A percentile compares a stretch with the other conserved stretches of the same genome.
Evolutionary conservation across 2,329 filamentous ascomycete genomes (phyloP).

Genomic region (Sclerotinia subarctica): DNA sequence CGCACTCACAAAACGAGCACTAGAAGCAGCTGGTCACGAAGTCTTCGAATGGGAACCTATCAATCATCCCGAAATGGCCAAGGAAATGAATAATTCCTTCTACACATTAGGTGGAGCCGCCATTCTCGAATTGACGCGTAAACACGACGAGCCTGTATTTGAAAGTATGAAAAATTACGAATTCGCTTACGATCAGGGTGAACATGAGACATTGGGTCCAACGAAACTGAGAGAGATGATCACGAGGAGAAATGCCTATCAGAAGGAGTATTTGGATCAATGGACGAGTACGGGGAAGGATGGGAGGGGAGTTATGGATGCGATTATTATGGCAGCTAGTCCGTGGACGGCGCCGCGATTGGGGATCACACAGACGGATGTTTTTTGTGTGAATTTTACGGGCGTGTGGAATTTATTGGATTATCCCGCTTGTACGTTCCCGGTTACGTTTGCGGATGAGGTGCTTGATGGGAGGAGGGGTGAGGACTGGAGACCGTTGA

Average conservation of each 20-base stretch:
- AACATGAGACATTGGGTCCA: constrained; percentile 33
- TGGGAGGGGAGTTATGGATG: constrained; percentile 36
- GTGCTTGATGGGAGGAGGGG: constrained; percentile 36
- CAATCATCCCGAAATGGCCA: constrained; percentile 37
- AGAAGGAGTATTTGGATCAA: constrained; percentile 40
- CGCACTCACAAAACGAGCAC: not conserved
- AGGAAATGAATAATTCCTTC: constrained; percentile 36
- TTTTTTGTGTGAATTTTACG: constrained; percentile 37
- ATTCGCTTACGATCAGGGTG: constrained; percentile 31
- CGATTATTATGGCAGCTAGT: constrained; percentile 37
- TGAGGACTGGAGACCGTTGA: constrained; percentile 32
- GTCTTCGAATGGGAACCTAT: constrained; percentile 25
- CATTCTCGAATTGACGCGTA: constrained; percentile 34
- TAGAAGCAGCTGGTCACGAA: constrained; percentile 16
- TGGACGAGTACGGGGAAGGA: constrained; percentile 37
- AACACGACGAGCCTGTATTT: constrained; percentile 35
- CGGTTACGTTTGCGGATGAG: constrained; percentile 45
- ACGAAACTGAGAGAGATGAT: constrained; percentile 38
- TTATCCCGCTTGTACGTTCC: constrained; percentile 42
- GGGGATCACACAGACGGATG: constrained; percentile 31
- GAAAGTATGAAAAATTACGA: constrained; percentile 37
- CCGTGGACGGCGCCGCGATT: constrained; percentile 41
- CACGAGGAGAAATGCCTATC: constrained; percentile 36
- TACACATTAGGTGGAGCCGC: constrained; percentile 38
- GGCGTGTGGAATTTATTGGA: constrained; percentile 38